Base-by-base conservation (phyloP, 2,329 filamentous ascomycete genomes). In the Colletotrichum aenigma region DNA sequence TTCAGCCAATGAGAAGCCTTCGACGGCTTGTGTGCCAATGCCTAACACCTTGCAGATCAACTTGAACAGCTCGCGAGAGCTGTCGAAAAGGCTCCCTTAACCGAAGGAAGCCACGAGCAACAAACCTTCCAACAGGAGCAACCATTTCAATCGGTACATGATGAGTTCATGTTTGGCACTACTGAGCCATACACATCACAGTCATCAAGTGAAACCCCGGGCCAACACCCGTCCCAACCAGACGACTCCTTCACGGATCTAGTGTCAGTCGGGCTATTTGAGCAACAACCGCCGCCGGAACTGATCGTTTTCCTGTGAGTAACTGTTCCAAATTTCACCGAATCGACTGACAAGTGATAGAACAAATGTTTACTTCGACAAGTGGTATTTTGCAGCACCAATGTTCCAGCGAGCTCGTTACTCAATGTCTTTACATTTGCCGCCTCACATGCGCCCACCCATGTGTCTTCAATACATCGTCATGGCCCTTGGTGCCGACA, bases 291-390 rank as follows among this genome's bases (percentile, higher is more conserved):
- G 2, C 77, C 82, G 0, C 77, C 77, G 13, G 68, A 79, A 7
- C 56, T 83, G 2, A 75, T 83, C 4, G 79, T 81, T 24, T 79
- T 82, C 32, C 56, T 84, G 82, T 82, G 75, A 52, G 77, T 60
- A 28, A 6, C 2, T 60, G 21, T 26, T 4, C n/a, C 7, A 9
- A 7, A 12, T 16, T 13, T 2, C 13, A 10, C 7, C 4, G 30
- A 34, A 7, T 12, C 26, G 16, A 12, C 18, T 58, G 6, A 58
- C 21, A 32, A 43, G 18, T 2, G 7, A 4, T n/a, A 77, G 76
- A n/a, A 78, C 71, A 7, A 32, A 66, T 2, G 48, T 76, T 13
- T 80, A 78, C 62, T 80, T 80, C 34, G 66, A 78, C 9, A 77
- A 77, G 13, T 66, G 77, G 32, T 75, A 80, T 24, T 28, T 61